phyloP scores from a whole-genome alignment of 2,329 filamentous ascomycete species.

The Penicillium occitanis region DNA sequence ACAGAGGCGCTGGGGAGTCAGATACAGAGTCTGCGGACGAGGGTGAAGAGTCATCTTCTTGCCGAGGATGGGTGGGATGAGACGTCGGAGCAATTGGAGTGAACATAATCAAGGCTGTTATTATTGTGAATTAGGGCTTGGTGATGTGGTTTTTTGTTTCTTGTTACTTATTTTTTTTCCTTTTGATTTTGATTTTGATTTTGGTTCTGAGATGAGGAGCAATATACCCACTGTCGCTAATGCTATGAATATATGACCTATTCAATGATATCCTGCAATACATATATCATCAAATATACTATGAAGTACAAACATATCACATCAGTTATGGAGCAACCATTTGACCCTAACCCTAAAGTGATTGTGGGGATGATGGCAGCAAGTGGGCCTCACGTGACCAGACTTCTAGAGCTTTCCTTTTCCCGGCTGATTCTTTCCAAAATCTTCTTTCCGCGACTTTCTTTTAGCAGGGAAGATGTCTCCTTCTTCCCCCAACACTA shows the following conservation, averaged over 20 bases:
- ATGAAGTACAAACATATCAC: no score
- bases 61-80: conserved; percentile 88
- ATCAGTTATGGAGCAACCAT: no score
- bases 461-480: conserved; percentile 21
- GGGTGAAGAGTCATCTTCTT: conserved; percentile 71
- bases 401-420: conserved; percentile 41
- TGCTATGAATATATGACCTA: background rate
- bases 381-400: conserved; percentile 16
- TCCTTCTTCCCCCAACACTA: conserved; percentile 15
- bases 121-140: background rate
- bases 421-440: conserved; percentile 24
- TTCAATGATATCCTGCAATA: background rate
- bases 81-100: conserved; percentile 54
- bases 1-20: conserved; percentile 77
- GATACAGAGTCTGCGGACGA: conserved; percentile 69
- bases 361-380: no score
- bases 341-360: no score
- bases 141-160: conserved; percentile 16
- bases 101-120: conserved; percentile 19
- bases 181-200: background rate
- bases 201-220: background rate
- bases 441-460: conserved; percentile 15
- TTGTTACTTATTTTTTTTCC: conserved; percentile 5
- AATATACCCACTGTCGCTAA: conserved; percentile 22
- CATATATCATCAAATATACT: no score